Conservation (phyloP, 345 rosid species). For the Camelina neglecta region DNA sequence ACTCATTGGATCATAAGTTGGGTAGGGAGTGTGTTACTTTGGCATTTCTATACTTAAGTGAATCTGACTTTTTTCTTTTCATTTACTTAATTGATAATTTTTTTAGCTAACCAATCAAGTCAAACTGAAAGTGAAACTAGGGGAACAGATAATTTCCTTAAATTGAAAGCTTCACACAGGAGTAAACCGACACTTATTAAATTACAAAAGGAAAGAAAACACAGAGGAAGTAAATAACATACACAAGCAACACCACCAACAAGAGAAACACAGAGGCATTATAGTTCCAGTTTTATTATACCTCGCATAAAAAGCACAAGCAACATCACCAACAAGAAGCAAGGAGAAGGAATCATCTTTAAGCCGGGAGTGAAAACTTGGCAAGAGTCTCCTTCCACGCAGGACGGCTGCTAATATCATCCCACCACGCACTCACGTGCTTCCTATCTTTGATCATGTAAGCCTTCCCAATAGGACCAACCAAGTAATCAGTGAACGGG, state of each 20-base stretch:
- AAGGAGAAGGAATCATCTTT: neutral
- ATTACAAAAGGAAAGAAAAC: constrained; percentile 8
- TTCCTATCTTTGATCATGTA: constrained; percentile 63
- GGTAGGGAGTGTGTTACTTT: too few species aligned
- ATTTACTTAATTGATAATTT: too few species aligned
- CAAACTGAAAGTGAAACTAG: neutral
- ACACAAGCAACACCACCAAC: neutral
- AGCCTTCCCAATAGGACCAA: constrained; percentile 56
- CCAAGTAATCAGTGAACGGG: constrained; percentile 62
- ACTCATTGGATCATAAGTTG: too few species aligned
- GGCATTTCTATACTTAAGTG: too few species aligned
- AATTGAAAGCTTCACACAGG: constrained; percentile 11
- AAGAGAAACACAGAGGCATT: neutral
- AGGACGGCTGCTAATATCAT: constrained; percentile 64
- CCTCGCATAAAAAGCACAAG: constrained; percentile 20
- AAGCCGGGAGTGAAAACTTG: constrained; percentile 41
- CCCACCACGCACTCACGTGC: constrained; percentile 72
- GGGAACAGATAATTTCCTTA: neutral
- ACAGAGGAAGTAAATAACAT: constrained; percentile 26
- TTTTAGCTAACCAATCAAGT: neutral
- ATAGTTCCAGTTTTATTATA: constrained; percentile 29
- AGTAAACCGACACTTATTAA: neutral
- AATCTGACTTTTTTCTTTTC: too few species aligned
- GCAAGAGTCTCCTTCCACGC: constrained; percentile 61
- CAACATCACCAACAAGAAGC: neutral